Base-by-base conservation (phyloP, 2,329 filamentous ascomycete species). In the Trichoderma sp. region DNA sequence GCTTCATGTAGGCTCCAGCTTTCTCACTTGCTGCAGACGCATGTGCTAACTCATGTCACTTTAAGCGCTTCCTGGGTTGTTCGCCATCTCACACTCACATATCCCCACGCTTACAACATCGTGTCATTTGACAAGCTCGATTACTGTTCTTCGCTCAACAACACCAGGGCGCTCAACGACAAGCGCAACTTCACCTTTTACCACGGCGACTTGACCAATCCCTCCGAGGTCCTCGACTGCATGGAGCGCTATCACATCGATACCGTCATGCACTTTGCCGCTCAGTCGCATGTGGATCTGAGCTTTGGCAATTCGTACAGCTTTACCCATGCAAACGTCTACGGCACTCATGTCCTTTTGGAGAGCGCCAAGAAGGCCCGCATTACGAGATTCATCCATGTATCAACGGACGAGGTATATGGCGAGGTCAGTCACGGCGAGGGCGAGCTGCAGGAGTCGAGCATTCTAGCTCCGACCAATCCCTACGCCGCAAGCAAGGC, bases 371-470 rank as follows among this genome's bases (percentile, higher is more conserved):
- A 90, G 75, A 89, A 89, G 74, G 83, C 90, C 57, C 84, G 84
- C 41, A 83, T 94, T 73, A 85, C 83, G 70, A 83, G 88, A 56
- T 94, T 94, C 76, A 88, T 94, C 72, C 91, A 94, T 75, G 87
- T 94, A 68, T 92, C 90, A 10, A 94, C 91, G 1, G 91, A 95
- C 74, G 91, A 94, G 78, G 91, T 94, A 1, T 94, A 94, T 71
- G 91, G 91, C 48, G 91, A 94, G 74, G 89, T 92, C 66, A 86
- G 86, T 66, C 86, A 89, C 59, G 89, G 87, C 43, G 88, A 88
- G 3, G 88, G 90, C 66, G 90, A 92, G 72, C 76, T 92, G 68
- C 79, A 88, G 48, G 91, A 93, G 78, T 85, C 86, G 17, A 91
- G 89, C 77, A 86, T 91, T 69, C 81, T 94, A 41, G 88, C 88